Evolutionary conservation across 2,329 filamentous ascomycete genomes (phyloP).

Genomic region (Alternaria sp.): DNA sequence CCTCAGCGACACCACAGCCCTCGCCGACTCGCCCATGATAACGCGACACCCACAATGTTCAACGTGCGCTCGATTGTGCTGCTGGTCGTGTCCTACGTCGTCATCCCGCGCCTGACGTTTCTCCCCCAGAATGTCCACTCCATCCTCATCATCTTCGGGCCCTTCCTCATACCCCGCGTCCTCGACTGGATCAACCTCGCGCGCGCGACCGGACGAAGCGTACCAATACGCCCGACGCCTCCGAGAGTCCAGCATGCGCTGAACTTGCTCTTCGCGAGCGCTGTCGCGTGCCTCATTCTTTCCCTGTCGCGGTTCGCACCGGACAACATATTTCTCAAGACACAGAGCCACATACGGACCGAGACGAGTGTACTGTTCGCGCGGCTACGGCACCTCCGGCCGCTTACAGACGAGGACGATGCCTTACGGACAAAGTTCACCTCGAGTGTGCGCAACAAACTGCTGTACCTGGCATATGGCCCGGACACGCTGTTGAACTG

Average conservation of each 20-base stretch:
- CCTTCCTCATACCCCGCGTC: constrained; percentile 71
- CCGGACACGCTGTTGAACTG: constrained; percentile 75
- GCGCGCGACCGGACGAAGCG: constrained; percentile 47
- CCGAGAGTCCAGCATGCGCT: constrained; percentile 62
- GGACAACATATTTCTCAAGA: constrained; percentile 80
- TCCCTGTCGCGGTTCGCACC: constrained; percentile 72
- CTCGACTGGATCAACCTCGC: constrained; percentile 69
- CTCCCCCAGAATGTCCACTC: constrained; percentile 41
- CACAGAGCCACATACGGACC: constrained; percentile 81
- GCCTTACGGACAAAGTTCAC: constrained; percentile 69
- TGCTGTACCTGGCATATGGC: constrained; percentile 85
- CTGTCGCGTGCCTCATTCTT: constrained; percentile 61
- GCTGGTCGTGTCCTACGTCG: constrained; percentile 41
- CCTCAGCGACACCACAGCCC: constrained; percentile 2
- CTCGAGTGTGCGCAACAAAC: constrained; percentile 67
- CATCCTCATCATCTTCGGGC: constrained; percentile 66
- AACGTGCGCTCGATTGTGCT: constrained; percentile 41
- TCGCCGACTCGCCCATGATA: constrained; percentile 11
- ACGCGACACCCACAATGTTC: constrained; percentile 33
- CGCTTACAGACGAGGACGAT: constrained; percentile 67
- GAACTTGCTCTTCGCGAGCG: constrained; percentile 64
- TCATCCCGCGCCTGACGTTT: constrained; percentile 48
- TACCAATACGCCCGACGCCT: constrained; percentile 64
- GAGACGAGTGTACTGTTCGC: constrained; percentile 84
- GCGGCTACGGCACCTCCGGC: constrained; percentile 68